phyloP scores from a whole-genome alignment of 306 rosid species.

The Dryas drummondii region DNA sequence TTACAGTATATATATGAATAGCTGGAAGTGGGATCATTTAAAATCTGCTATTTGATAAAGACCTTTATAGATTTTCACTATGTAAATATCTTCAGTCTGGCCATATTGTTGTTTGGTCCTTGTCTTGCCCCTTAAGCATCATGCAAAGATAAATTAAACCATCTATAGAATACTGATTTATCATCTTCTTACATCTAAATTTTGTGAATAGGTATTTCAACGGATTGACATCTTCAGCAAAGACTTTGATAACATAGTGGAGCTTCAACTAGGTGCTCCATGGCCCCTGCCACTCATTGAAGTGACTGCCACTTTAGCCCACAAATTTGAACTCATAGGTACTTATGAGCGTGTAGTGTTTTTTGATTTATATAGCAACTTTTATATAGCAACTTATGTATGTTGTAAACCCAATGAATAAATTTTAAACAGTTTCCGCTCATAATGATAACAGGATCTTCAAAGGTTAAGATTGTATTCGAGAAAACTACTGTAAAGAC shows the following conservation, averaged over 20 bases:
- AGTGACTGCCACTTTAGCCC: slow-evolving; percentile 85
- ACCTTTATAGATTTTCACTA: neutral
- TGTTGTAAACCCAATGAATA: neutral
- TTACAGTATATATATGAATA: neutral
- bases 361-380: neutral
- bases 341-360: neutral
- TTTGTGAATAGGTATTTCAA: slow-evolving; percentile 73
- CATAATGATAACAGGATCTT: slow-evolving; percentile 47
- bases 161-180: neutral
- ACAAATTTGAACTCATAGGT: slow-evolving; percentile 92
- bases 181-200: slow-evolving; percentile 3
- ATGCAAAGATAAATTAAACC: neutral
- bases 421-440: neutral
- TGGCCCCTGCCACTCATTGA: slow-evolving; percentile 84
- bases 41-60: neutral
- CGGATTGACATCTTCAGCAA: slow-evolving; percentile 78
- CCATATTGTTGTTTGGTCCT: neutral
- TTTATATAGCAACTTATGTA: neutral
- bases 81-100: neutral
- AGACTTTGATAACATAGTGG: slow-evolving; percentile 89
- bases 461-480: slow-evolving; percentile 67
- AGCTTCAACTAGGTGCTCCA: slow-evolving; percentile 80
- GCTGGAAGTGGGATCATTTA: neutral
- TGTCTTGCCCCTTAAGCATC: neutral
- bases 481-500: slow-evolving; percentile 86